Evolutionary conservation across 2,329 filamentous ascomycete genomes (phyloP), one percentile per base, ranked within the genome.

Genomic region (Monilinia vaccinii-corymbosi): DNA sequence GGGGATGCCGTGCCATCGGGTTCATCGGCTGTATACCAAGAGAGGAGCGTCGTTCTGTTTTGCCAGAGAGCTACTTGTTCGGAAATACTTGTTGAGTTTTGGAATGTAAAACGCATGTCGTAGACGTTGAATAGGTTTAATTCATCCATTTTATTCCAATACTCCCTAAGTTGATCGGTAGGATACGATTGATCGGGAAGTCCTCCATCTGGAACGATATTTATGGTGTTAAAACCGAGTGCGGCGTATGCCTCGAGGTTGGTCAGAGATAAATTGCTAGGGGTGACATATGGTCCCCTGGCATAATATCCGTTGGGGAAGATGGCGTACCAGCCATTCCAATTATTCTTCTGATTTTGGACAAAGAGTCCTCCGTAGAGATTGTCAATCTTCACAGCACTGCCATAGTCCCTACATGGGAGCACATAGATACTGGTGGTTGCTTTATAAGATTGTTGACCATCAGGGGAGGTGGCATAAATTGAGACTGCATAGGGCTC

Each of bases 11-110:
- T 66, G 5, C 69, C 69, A 66, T 81, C 79, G 11, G 78, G 76
- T 62, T 81, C 79, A 64, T 81, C 79, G 18, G 73, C 71, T 74
- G 83, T 84, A n/a, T 83, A 71, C 8, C 80, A 65, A 36, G 85
- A 70, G 0, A 84, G 81, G 0, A 76, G 73, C 2, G 65, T 67
- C 78, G 71, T 67, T 6, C 67, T 61, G 57, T 71, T 63, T 42
- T 64, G 62, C 67, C 67, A 70, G 4, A 68, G 50, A 2, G 52
- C 62, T 6, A 71, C 68, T 58, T 71, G 69, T 11, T 67, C 63
- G 2, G 45, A 49, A 6, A 71, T 71, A 82, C 83, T 14, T 1
- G 69, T 69, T 2, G 56, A 38, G 50, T 71, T 70, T 44, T 65
- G 65, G 49, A 69, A 71, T 0, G 66, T 64, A 36, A 67, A 70